Evolutionary conservation across 768 basidiomycete species (phyloP).

Genomic region (Amyloporia xantha): DNA sequence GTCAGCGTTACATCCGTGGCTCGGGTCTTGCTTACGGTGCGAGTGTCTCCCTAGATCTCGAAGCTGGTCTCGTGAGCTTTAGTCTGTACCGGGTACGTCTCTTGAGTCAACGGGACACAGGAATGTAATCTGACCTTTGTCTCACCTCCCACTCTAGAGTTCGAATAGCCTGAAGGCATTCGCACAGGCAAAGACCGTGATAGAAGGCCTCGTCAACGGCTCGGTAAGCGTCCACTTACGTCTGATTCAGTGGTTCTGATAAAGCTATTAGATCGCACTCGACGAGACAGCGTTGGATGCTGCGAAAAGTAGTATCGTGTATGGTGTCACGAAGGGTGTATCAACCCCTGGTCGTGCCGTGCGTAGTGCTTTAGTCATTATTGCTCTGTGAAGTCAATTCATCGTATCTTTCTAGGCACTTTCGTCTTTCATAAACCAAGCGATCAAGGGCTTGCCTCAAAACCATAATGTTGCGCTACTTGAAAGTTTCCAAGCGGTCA

Average conservation of each 20-base stretch:
- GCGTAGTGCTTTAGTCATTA: no score
- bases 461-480: constrained; percentile 72
- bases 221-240: constrained; percentile 48
- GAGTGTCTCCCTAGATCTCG: constrained; percentile 63
- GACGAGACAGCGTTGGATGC: constrained; percentile 80
- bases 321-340: constrained; percentile 69
- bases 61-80: constrained; percentile 72
- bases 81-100: constrained; percentile 66
- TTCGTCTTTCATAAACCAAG: constrained; percentile 85
- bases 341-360: constrained; percentile 87
- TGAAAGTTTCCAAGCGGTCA: constrained; percentile 72
- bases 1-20: constrained; percentile 81
- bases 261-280: constrained; percentile 55
- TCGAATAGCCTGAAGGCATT: constrained; percentile 77
- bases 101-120: no score
- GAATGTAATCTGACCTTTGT: no score
- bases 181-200: constrained; percentile 69
- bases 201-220: constrained; percentile 76
- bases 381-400: no score
- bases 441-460: constrained; percentile 76
- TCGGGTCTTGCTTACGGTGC: constrained; percentile 95
- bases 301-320: constrained; percentile 90
- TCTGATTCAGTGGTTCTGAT: constrained; percentile 1
- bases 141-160: no score
- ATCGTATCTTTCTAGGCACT: constrained; percentile 44